A percentile compares a stretch with the other conserved stretches of the same genome.
Conservation (phyloP, 495 filamentous ascomycete genomes). For the Cercophora sp. region DNA sequence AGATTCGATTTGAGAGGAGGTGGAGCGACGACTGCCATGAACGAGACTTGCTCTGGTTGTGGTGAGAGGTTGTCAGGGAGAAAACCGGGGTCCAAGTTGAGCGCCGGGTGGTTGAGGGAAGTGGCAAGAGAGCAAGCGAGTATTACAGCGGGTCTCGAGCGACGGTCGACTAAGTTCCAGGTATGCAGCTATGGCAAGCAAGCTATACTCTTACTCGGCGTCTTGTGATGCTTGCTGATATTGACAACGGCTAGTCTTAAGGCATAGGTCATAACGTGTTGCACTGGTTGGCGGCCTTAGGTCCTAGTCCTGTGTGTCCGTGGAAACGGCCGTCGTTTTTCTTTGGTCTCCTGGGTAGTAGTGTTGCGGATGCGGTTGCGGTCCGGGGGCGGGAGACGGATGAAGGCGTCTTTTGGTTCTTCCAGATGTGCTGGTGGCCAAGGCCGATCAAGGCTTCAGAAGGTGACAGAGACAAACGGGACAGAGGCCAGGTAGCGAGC, state of each 20-base stretch:
- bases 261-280: constrained; percentile 16
- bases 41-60: constrained; percentile 21
- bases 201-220: constrained; percentile 13
- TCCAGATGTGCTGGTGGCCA: constrained; percentile 18
- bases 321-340: too few relatives aligned
- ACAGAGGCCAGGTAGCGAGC: constrained; percentile 25
- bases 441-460: constrained; percentile 10
- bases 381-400: constrained; percentile 15
- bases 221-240: constrained; percentile 10
- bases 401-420: constrained; percentile 13
- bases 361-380: constrained; percentile 13
- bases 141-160: constrained; percentile 25
- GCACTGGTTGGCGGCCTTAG: constrained; percentile 5
- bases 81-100: constrained; percentile 15
- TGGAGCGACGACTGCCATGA: constrained; percentile 34
- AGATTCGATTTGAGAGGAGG: constrained; percentile 29
- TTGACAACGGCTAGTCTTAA: constrained; percentile 15
- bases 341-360: too few relatives aligned
- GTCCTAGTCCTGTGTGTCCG: background rate
- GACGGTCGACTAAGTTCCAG: constrained; percentile 28
- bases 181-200: constrained; percentile 19
- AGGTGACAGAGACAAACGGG: constrained; percentile 17
- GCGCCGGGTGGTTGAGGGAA: constrained; percentile 15
- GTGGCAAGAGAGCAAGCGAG: constrained; percentile 18
- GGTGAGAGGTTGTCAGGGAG: constrained; percentile 14